Percentiles rank a stretch among this genome's conserved stretches.
These are phyloP conservation scores for Phlyctochytrium bullatum DNA, from an alignment of 192 early-diverging fungal species.

Conservation along the genomic window DNA sequence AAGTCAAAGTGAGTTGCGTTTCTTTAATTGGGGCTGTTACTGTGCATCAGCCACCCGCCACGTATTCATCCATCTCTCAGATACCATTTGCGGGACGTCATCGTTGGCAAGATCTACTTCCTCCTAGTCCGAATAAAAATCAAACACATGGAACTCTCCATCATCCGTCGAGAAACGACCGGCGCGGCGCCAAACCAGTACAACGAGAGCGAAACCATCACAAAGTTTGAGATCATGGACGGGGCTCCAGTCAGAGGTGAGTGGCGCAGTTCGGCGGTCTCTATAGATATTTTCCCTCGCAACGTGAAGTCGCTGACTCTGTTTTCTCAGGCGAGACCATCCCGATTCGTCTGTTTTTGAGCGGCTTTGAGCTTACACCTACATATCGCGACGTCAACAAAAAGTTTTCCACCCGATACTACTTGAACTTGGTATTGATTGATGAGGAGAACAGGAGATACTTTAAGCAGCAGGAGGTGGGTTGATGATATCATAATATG, in stretches of 20 bases:
- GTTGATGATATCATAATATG: neutral
- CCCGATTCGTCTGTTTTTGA: constrained; percentile 95
- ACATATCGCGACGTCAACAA: constrained; percentile 99
- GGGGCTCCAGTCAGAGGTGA: constrained; percentile 89
- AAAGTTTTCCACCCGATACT: constrained; percentile 98
- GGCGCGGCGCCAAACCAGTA: constrained; percentile 94
- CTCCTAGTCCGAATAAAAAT: constrained; percentile 99
- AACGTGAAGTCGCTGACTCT: constrained; percentile 3
- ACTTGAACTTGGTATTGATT: constrained; percentile 94
- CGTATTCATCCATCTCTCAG: constrained; percentile 31
- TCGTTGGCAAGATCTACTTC: constrained; percentile 99
- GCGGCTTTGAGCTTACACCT: constrained; percentile 98
- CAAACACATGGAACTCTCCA: constrained; percentile 99
- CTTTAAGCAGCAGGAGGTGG: constrained; percentile 96
- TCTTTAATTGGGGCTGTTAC: too few species aligned
- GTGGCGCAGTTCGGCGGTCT: neutral
- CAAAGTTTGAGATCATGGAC: constrained; percentile 99
- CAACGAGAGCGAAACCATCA: constrained; percentile 98
- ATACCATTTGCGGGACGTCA: constrained; percentile 98
- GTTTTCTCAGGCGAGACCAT: constrained; percentile 78
- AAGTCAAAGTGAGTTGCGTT: constrained; percentile 76
- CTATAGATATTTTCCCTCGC: too few species aligned
- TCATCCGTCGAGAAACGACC: constrained; percentile 95
- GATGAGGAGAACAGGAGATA: constrained; percentile 99
- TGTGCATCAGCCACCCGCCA: neutral